A percentile compares a stretch with the other conserved stretches of the same genome.
These are phyloP conservation scores for Kluyveromyces aestuarii DNA, from an alignment of 805 yeast genomes.

Conservation along the genomic window DNA sequence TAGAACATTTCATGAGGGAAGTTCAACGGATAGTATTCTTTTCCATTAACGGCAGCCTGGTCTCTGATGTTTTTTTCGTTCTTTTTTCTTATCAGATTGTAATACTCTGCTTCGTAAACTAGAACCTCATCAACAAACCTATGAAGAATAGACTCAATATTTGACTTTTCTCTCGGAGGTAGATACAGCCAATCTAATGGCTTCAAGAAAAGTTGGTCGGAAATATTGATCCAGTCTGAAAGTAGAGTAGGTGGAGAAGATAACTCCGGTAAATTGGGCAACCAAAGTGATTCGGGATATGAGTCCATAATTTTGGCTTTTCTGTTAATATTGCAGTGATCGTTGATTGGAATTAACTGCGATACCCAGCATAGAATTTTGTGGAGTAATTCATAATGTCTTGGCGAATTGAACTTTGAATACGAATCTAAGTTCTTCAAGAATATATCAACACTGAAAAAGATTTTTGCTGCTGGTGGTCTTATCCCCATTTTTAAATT, in stretches of 20 bases:
- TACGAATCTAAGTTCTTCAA: slow-evolving; percentile 13
- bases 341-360: slow-evolving; percentile 1
- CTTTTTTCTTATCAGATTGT: slow-evolving; percentile 1
- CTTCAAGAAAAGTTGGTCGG: slow-evolving; percentile 1
- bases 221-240: slow-evolving; percentile 1
- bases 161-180: not conserved
- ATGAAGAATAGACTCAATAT: slow-evolving; percentile 3
- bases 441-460: slow-evolving; percentile 25
- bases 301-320: not conserved
- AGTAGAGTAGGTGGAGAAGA: not conserved
- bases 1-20: not conserved
- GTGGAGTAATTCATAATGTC: slow-evolving; percentile 13
- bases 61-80: slow-evolving; percentile 1
- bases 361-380: slow-evolving; percentile 2
- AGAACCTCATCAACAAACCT: slow-evolving; percentile 6
- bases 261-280: not conserved
- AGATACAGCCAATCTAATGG: slow-evolving; percentile 6
- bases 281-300: slow-evolving; percentile 1
- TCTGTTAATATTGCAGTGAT: slow-evolving; percentile 2
- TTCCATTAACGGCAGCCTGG: slow-evolving; percentile 1
- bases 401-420: slow-evolving; percentile 17
- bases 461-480: slow-evolving; percentile 20
- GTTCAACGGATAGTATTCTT: not conserved
- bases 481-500: slow-evolving; percentile 22
- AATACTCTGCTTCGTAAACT: slow-evolving; percentile 4